Conservation (phyloP, 2,329 filamentous ascomycete genomes). For the Paraconiothyrium sp. region DNA sequence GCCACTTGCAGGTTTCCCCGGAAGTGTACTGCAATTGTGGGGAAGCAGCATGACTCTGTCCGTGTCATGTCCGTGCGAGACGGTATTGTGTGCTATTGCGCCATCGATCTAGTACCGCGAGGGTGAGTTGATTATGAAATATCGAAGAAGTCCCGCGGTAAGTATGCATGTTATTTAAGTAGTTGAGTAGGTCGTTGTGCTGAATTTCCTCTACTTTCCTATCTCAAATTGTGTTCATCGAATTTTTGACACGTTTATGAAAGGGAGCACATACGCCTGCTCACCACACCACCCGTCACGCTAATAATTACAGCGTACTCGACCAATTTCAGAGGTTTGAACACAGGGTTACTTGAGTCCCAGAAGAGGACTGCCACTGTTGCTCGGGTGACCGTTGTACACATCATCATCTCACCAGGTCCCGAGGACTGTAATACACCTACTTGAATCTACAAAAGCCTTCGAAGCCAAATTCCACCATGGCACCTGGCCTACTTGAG, state of each 20-base stretch:
- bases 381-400: neutral
- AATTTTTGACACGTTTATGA: neutral
- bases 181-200: neutral
- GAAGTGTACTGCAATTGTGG: slow-evolving; percentile 11
- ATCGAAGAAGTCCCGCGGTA: slow-evolving; percentile 1
- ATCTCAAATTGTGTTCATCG: neutral
- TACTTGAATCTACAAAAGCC: neutral
- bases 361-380: neutral
- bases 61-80: slow-evolving; percentile 9
- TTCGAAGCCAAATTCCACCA: slow-evolving; percentile 18
- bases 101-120: slow-evolving; percentile 27
- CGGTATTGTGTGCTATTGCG: slow-evolving; percentile 49
- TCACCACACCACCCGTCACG: slow-evolving; percentile 17
- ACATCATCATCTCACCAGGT: neutral
- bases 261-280: neutral
- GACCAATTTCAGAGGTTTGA: neutral
- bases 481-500: slow-evolving; percentile 48
- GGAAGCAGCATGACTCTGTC: slow-evolving; percentile 12
- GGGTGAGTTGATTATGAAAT: slow-evolving; percentile 15
- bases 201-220: neutral
- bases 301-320: slow-evolving; percentile 1
- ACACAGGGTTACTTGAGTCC: neutral
- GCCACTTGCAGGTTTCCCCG: neutral
- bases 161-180: neutral
- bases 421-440: neutral